phyloP scores from a whole-genome alignment of 2,329 filamentous ascomycete species.

The Colletotrichum liaoningense region DNA sequence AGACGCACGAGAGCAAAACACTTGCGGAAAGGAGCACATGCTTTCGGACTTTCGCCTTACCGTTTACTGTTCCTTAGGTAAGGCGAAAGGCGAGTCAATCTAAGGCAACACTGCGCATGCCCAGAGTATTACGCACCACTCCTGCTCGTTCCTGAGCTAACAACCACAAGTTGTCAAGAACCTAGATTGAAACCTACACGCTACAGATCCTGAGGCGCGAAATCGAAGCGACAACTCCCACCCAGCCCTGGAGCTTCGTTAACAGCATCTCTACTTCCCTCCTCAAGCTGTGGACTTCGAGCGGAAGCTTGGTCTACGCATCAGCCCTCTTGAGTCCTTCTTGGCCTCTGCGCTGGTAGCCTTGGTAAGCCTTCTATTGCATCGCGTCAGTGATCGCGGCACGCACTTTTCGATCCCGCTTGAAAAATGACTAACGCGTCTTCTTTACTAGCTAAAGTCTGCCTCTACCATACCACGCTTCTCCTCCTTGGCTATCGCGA shows the following conservation, averaged over 20 bases:
- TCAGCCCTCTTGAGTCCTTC: background rate
- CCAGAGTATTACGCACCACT: background rate
- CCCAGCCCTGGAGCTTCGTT: background rate
- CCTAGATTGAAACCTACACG: background rate
- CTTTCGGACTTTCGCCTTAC: background rate
- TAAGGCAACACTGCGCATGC: background rate
- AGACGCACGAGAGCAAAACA: background rate
- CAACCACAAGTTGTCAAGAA: background rate
- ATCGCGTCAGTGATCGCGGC: background rate
- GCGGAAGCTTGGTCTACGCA: background rate
- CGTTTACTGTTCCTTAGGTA: background rate
- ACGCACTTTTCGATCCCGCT: background rate
- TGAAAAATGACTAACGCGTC: background rate
- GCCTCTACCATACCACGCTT: background rate
- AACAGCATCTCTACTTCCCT: background rate
- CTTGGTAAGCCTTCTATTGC: background rate
- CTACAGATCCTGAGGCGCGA: background rate
- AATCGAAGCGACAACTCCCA: background rate
- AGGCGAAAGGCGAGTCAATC: background rate
- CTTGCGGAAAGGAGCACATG: background rate
- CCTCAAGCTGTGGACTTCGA: background rate
- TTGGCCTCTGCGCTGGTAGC: background rate
- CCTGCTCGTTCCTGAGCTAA: constrained; percentile 5
- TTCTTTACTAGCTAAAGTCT: background rate
- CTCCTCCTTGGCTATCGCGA: background rate